Conservation (phyloP, 73 alveolate genomes). For the Breviolum minutum region DNA sequence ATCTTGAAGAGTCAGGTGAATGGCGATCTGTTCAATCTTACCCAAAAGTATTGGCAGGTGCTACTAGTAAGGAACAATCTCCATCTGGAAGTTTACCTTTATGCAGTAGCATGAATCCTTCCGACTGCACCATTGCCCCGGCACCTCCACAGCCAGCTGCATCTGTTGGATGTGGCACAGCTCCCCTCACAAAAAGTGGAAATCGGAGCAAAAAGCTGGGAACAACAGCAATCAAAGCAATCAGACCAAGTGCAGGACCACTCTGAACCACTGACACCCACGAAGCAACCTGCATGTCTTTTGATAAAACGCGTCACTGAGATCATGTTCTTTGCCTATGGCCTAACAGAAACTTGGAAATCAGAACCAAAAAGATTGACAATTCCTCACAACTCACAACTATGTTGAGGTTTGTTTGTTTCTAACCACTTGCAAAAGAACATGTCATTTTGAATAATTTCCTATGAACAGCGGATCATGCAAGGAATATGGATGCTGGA, state of each 20-base stretch:
- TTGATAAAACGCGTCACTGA: not conserved
- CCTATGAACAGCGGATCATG: too few relatives aligned
- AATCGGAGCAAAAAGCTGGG: not conserved
- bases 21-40: too few relatives aligned
- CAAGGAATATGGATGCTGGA: too few relatives aligned
- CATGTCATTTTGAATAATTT: too few relatives aligned
- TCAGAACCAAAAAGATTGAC: not conserved
- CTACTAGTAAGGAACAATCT: not conserved
- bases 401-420: not conserved
- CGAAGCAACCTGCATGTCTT: conserved; percentile 26
- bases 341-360: too few relatives aligned
- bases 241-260: conserved; percentile 24
- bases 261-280: conserved; percentile 89
- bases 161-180: conserved; percentile 65
- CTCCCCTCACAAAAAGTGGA: conserved; percentile 14
- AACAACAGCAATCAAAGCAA: not conserved
- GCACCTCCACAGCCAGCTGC: conserved; percentile 92
- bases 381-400: too few relatives aligned
- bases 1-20: too few relatives aligned
- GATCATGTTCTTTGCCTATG: too few relatives aligned
- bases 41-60: too few relatives aligned
- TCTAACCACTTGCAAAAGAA: too few relatives aligned
- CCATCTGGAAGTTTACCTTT: not conserved
- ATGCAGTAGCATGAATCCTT: not conserved
- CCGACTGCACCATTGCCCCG: not conserved